Base-by-base conservation (phyloP, 192 early-diverging fungal species). In the Coemansia sp. region DNA sequence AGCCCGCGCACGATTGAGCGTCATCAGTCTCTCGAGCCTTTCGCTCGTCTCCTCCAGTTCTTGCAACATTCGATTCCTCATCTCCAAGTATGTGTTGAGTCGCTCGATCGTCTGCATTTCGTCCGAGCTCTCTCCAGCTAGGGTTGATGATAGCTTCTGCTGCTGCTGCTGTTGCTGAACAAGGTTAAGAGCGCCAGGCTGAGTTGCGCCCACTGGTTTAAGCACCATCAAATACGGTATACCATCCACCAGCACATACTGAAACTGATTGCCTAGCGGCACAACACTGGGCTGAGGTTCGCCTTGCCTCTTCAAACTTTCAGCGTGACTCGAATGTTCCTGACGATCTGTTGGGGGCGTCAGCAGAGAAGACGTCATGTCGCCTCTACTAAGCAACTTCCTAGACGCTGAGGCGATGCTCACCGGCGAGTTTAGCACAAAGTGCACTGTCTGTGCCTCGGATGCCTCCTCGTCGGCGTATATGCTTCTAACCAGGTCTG, bases 181-280 rank as follows among this genome's bases (percentile, higher is more conserved):
- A 27, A 27, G 24, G 24, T 4, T 8, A 32, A 27, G 11, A 32
- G 65, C 16, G 6, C 15, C 52, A 4, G 52, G 4, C 10, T 15
- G 52, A 32, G 9, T 10, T 53, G 27, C 1, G 4, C 52, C 52
- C 52, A 53, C 52, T 30, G 43, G 38, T 39, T 22, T 61, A 0
- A 67, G 39, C 55, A 76, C 70, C 62, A 63, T 73, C 56, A 76
- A 38, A 52, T 76, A 73, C 13, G 75, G 80, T 61, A 63, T 37
- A 16, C 75, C 75, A 34, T 77, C 70, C 4, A 77, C 68, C n/a
- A 82, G 62, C 62, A 82, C 71, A 38, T 82, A 82, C 63, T 82
- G 80, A 32, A 82, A 82, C 39, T 43, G 56, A 44, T 47, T 70
- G 29, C 80, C 67, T 22, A 82, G 71, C 29, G 74, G 80, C 27